Percentiles rank a stretch among this genome's conserved stretches.
Conservation (phyloP, 2,329 filamentous ascomycete species). For the Neobulgaria alba region DNA sequence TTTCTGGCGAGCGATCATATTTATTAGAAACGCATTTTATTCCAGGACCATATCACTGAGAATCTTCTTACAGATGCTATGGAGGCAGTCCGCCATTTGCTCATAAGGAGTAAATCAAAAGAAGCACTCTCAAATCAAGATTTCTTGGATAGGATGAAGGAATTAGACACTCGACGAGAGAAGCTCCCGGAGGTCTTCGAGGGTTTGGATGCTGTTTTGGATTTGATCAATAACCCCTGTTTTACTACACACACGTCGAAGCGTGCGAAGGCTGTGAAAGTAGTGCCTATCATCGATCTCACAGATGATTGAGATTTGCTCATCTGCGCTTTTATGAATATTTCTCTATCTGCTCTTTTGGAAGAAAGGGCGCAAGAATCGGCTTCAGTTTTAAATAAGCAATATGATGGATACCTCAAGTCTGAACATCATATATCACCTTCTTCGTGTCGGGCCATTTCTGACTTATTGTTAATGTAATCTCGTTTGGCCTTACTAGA, state of each 20-base stretch:
- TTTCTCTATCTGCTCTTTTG: too few species aligned
- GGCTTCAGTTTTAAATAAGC: too few species aligned
- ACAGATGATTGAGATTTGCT: not conserved
- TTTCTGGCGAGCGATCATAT: constrained; percentile 1
- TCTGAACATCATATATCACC: too few species aligned
- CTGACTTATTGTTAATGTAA: too few species aligned
- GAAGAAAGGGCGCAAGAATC: too few species aligned
- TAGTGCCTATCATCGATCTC: not conserved
- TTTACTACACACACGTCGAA: not conserved
- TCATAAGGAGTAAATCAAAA: constrained; percentile 1
- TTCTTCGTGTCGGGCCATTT: too few species aligned
- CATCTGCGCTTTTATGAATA: too few species aligned
- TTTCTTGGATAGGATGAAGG: constrained; percentile 1
- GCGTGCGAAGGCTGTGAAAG: not conserved
- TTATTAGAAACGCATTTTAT: constrained; percentile 4
- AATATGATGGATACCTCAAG: too few species aligned
- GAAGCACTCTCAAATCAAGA: constrained; percentile 2
- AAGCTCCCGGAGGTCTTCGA: constrained; percentile 5
- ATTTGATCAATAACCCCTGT: constrained; percentile 2
- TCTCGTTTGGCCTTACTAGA: too few species aligned
- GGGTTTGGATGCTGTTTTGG: constrained; percentile 6
- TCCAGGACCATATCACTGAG: constrained; percentile 9
- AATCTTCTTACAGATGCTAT: constrained; percentile 9
- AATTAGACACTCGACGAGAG: constrained; percentile 3
- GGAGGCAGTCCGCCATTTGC: constrained; percentile 6